Conservation (phyloP, 129 eudicot species). For the Helianthus annuus region DNA sequence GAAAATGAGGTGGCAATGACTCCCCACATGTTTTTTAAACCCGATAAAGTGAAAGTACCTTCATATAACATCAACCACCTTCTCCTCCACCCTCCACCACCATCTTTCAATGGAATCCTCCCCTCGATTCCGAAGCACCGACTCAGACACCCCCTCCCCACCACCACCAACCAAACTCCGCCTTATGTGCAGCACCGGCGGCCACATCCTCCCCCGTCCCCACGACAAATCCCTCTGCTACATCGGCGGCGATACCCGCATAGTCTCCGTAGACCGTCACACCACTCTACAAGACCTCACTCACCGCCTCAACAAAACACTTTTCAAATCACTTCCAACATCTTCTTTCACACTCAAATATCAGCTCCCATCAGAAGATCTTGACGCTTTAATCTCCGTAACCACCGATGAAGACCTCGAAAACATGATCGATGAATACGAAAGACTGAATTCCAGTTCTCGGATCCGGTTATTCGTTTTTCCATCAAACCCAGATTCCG, state of each 20-base stretch:
- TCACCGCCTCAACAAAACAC: slow-evolving; percentile 30
- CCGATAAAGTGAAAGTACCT: background rate
- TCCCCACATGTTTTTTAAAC: slow-evolving; percentile 7
- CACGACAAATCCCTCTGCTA: slow-evolving; percentile 50
- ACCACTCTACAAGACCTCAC: slow-evolving; percentile 33
- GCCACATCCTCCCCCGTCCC: slow-evolving; percentile 56
- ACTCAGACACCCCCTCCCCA: slow-evolving; percentile 39
- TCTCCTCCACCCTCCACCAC: slow-evolving; percentile 1
- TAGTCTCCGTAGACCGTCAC: slow-evolving; percentile 44
- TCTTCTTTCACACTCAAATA: slow-evolving; percentile 60
- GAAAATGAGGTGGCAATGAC: slow-evolving; percentile 30
- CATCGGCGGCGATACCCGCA: slow-evolving; percentile 57
- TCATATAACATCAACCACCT: slow-evolving; percentile 20
- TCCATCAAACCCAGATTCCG: slow-evolving; percentile 28
- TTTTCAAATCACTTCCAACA: slow-evolving; percentile 21
- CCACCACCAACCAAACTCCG: slow-evolving; percentile 48
- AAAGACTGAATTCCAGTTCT: slow-evolving; percentile 29
- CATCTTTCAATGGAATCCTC: slow-evolving; percentile 40
- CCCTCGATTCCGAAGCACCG: slow-evolving; percentile 41
- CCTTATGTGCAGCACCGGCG: slow-evolving; percentile 57
- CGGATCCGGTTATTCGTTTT: slow-evolving; percentile 59
- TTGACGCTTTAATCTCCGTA: slow-evolving; percentile 56
- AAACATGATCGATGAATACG: slow-evolving; percentile 57
- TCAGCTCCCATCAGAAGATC: slow-evolving; percentile 64
- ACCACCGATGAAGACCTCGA: slow-evolving; percentile 51